Evolutionary conservation across 768 basidiomycete genomes (phyloP).

Genomic region (Pulveroboletus sp.): DNA sequence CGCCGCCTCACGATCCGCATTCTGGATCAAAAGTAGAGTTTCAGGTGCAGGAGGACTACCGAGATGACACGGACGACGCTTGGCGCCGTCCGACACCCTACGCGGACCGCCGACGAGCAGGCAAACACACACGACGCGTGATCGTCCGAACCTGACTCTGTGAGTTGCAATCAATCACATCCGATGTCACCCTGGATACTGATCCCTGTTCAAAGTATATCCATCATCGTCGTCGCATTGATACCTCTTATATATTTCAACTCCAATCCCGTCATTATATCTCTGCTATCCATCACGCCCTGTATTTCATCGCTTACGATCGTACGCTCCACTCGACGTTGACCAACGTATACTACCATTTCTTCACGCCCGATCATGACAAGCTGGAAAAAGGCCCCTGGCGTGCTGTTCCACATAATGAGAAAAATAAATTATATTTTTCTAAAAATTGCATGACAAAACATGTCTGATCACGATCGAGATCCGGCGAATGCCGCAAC

Average conservation of each 20-base stretch:
- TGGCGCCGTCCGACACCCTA: constrained; percentile 74
- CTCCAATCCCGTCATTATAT: constrained; percentile 16
- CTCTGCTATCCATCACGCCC: constrained; percentile 18
- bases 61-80: constrained; percentile 60
- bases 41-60: constrained; percentile 44
- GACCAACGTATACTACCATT: constrained; percentile 16
- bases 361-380: constrained; percentile 7
- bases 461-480: constrained; percentile 18
- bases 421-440: constrained; percentile 6
- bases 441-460: constrained; percentile 3
- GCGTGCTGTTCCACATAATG: constrained; percentile 1
- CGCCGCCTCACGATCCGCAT: constrained; percentile 45
- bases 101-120: constrained; percentile 69
- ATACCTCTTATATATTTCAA: constrained; percentile 24
- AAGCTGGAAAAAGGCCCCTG: constrained; percentile 14
- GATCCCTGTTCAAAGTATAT: constrained; percentile 1
- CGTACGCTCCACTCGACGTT: background rate
- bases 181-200: background rate
- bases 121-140: constrained; percentile 75
- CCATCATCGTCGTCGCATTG: constrained; percentile 15
- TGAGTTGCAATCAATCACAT: background rate
- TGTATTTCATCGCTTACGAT: constrained; percentile 17
- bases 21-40: constrained; percentile 29
- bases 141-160: constrained; percentile 44
- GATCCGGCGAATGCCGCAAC: constrained; percentile 21